Conservation (phyloP, 495 filamentous ascomycete genomes). For the Xylaria acuta region DNA sequence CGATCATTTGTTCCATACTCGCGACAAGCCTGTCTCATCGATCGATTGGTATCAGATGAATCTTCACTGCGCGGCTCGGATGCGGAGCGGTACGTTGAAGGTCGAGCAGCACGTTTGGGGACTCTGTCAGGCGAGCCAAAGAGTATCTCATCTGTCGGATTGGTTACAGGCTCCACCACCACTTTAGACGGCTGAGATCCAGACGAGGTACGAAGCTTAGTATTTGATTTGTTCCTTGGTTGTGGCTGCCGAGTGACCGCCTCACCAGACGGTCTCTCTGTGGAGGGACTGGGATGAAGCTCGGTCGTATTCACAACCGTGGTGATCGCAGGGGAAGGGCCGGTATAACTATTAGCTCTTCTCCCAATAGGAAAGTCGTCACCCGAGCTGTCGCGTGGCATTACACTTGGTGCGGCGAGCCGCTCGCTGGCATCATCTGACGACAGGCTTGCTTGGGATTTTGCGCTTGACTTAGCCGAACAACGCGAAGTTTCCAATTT, state of each 20-base stretch:
- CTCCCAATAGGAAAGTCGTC: background rate
- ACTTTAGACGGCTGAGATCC: conserved; percentile 45
- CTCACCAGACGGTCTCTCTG: conserved; percentile 7
- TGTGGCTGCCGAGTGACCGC: conserved; percentile 27
- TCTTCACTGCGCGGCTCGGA: conserved; percentile 40
- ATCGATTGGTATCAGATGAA: conserved; percentile 23
- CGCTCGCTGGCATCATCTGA: conserved; percentile 20
- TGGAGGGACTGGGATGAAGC: background rate
- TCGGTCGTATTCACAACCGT: conserved; percentile 20
- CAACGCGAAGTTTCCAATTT: conserved; percentile 31
- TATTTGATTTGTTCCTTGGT: conserved; percentile 53
- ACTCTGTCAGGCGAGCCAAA: conserved; percentile 48
- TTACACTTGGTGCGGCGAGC: conserved; percentile 2
- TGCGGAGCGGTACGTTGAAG: conserved; percentile 44
- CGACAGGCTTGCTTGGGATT: conserved; percentile 11
- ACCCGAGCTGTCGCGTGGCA: conserved; percentile 6
- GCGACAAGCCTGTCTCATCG: background rate
- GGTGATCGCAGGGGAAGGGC: background rate
- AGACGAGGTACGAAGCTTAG: conserved; percentile 49
- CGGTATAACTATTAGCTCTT: conserved; percentile 2
- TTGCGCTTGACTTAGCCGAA: conserved; percentile 17
- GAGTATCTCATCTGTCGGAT: conserved; percentile 34
- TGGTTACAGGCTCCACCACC: conserved; percentile 46
- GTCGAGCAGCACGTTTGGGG: conserved; percentile 43
- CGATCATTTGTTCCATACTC: conserved; percentile 12